Evolutionary conservation across 1,284 basidiomycete genomes (phyloP).

Genomic region (Takashimella tepidaria): DNA sequence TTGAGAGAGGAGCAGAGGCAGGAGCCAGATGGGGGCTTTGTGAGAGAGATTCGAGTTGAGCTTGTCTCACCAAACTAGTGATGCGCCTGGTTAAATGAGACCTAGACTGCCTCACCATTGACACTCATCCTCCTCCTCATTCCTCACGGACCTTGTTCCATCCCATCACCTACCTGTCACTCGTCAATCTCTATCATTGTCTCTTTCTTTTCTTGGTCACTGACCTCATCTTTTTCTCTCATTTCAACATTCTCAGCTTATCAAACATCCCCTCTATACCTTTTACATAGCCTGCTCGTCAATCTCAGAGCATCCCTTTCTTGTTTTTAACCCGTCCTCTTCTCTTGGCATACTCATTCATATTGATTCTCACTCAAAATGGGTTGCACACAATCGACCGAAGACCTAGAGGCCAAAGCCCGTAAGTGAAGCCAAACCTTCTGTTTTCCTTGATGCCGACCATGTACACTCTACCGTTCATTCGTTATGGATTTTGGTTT

Average conservation of each 20-base stretch:
- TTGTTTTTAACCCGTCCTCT: no score
- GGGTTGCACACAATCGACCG: constrained; percentile 50
- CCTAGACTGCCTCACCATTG: background rate
- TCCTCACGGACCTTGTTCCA: background rate
- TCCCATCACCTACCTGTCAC: background rate
- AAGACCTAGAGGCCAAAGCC: constrained; percentile 48
- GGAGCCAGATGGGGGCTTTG: background rate
- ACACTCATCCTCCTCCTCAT: background rate
- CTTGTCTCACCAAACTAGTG: no score
- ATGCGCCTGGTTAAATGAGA: no score
- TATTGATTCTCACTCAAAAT: constrained; percentile 37
- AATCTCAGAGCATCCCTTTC: no score
- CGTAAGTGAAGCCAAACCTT: constrained; percentile 40
- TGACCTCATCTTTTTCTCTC: background rate
- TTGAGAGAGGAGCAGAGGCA: no score
- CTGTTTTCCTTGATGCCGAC: no score
- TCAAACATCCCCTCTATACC: no score
- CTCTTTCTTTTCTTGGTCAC: background rate
- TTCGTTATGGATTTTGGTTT: background rate
- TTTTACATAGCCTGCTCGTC: no score
- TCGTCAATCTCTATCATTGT: background rate
- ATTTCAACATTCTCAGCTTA: no score
- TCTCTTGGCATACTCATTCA: no score
- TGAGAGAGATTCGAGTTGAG: no score
- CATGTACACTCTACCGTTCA: no score